phyloP scores from a whole-genome alignment of 2,329 filamentous ascomycete genomes.

The Lachnellula willkommii region DNA sequence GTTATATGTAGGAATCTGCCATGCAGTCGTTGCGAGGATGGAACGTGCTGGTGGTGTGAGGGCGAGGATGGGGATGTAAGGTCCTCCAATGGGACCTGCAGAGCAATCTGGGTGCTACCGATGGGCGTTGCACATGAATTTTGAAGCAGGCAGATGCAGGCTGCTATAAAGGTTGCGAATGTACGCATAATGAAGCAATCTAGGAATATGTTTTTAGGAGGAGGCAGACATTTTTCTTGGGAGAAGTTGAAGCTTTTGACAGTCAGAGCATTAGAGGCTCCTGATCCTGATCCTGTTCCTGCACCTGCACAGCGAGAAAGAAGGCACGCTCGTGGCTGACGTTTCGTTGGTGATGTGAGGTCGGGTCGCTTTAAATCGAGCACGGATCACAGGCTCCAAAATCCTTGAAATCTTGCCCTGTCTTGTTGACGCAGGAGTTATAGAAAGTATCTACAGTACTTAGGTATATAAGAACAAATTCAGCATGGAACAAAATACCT shows the following conservation, averaged over 20 bases:
- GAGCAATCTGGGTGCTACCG: slow-evolving; percentile 12
- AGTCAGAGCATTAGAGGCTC: background rate
- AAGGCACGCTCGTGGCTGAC: too few species aligned
- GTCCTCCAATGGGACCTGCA: slow-evolving; percentile 28
- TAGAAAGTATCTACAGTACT: background rate
- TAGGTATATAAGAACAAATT: background rate
- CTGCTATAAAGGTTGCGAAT: slow-evolving; percentile 19
- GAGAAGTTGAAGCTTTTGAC: background rate
- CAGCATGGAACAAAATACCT: background rate
- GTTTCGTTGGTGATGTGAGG: too few species aligned
- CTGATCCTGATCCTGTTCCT: background rate
- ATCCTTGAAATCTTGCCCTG: background rate
- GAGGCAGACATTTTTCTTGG: background rate
- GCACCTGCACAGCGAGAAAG: too few species aligned
- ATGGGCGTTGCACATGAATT: slow-evolving; percentile 22
- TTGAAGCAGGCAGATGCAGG: slow-evolving; percentile 20
- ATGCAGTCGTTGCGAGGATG: slow-evolving; percentile 43
- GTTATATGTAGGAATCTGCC: slow-evolving; percentile 86
- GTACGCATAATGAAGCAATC: slow-evolving; percentile 21
- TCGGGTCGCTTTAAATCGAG: too few species aligned
- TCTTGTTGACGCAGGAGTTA: background rate
- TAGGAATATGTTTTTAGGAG: slow-evolving; percentile 9
- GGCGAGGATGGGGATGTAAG: slow-evolving; percentile 12
- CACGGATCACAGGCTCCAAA: too few species aligned
- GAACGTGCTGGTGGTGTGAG: slow-evolving; percentile 1